These are phyloP conservation scores for Cynara cardunculus DNA, from an alignment of 129 eudicot species.

Conservation along the genomic window DNA sequence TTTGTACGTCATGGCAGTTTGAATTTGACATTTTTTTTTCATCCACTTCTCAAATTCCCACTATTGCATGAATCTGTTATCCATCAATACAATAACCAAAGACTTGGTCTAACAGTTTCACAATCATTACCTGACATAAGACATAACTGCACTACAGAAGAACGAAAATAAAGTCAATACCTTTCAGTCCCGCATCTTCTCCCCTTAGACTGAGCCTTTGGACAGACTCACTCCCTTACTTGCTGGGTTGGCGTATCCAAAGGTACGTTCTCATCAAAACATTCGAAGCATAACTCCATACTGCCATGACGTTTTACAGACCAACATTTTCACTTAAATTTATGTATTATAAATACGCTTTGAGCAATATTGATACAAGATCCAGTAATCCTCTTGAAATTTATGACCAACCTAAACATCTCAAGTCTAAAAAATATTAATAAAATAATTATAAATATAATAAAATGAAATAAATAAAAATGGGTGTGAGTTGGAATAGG, in stretches of 20 bases:
- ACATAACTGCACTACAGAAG: background rate
- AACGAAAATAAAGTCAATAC: background rate
- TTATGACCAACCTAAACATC: background rate
- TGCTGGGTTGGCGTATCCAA: too few relatives aligned
- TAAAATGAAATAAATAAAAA: background rate
- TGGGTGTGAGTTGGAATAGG: slow-evolving; percentile 23
- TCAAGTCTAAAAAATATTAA: background rate
- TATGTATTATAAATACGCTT: background rate
- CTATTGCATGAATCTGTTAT: background rate
- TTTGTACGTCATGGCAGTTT: background rate
- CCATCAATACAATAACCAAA: background rate
- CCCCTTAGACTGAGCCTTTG: too few relatives aligned
- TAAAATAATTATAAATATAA: background rate
- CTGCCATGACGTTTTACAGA: background rate
- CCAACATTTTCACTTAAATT: background rate
- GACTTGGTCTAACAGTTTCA: background rate
- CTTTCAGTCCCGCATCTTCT: too few relatives aligned
- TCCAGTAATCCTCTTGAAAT: background rate
- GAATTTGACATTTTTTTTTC: background rate
- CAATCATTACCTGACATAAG: background rate
- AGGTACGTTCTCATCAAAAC: background rate
- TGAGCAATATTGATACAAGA: background rate
- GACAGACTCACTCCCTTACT: too few relatives aligned
- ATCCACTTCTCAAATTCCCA: background rate
- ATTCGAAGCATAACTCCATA: background rate